phyloP scores from a whole-genome alignment of 495 filamentous ascomycete genomes.

The Xylaria telfairii region DNA sequence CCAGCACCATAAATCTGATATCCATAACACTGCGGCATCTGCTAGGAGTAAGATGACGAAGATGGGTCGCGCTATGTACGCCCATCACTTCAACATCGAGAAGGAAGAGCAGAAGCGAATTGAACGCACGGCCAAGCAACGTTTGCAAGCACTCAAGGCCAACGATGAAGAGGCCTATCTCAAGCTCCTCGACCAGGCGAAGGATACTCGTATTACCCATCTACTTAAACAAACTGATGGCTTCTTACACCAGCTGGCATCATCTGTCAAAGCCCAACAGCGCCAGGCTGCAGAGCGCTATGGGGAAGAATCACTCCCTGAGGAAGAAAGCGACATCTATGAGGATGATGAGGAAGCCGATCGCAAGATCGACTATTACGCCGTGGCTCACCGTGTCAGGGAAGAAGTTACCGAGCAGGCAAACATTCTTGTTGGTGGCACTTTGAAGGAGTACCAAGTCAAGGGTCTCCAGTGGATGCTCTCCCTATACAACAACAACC shows the following conservation, averaged over 20 bases:
- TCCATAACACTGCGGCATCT: conserved; percentile 42
- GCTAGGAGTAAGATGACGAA: conserved; percentile 73
- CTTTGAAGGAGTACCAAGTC: conserved; percentile 94
- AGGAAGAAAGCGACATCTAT: conserved; percentile 65
- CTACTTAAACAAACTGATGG: conserved; percentile 94
- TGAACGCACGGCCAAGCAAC: conserved; percentile 96
- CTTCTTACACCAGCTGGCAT: conserved; percentile 93
- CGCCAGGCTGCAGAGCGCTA: conserved; percentile 79
- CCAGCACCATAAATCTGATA: conserved; percentile 62
- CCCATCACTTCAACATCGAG: conserved; percentile 93
- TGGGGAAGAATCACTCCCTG: conserved; percentile 63
- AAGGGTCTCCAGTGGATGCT: conserved; percentile 99
- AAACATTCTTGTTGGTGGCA: conserved; percentile 84
- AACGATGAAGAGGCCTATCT: conserved; percentile 99
- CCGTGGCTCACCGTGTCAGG: conserved; percentile 93
- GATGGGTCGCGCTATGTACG: conserved; percentile 82
- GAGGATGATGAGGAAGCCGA: conserved; percentile 74
- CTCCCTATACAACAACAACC: conserved; percentile 98
- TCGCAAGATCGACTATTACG: conserved; percentile 94
- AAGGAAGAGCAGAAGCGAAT: conserved; percentile 98
- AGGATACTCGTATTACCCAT: conserved; percentile 98
- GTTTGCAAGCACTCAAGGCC: conserved; percentile 97
- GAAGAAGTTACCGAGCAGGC: conserved; percentile 88
- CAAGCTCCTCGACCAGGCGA: conserved; percentile 95
- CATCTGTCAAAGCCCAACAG: conserved; percentile 91